These are phyloP conservation scores for Emmonsiellopsis sp. DNA, from an alignment of 2,329 filamentous ascomycete species.

Conservation along the genomic window DNA sequence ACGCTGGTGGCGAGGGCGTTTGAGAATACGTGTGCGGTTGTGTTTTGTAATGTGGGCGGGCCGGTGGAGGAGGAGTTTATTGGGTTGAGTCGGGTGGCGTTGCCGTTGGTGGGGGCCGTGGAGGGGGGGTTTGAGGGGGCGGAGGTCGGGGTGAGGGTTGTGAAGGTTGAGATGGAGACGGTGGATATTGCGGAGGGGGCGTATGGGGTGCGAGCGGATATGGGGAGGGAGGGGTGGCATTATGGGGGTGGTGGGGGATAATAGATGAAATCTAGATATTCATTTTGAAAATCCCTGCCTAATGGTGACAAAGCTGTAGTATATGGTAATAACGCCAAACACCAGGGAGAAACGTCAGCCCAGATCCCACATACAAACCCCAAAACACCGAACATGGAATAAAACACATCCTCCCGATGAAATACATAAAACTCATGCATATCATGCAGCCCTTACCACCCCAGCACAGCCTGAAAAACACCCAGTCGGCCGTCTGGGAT, in stretches of 20 bases:
- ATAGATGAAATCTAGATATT: no score
- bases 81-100: conserved; percentile 43
- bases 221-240: background rate
- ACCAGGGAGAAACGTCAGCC: no score
- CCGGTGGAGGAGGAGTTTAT: conserved; percentile 42
- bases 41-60: conserved; percentile 48
- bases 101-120: conserved; percentile 41
- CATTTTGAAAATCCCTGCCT: no score
- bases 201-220: background rate
- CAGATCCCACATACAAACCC: no score
- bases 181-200: conserved; percentile 34
- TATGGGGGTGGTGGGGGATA: background rate
- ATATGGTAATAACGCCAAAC: no score
- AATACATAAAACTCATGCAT: background rate
- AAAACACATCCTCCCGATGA: no score
- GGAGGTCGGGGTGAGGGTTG: conserved; percentile 21
- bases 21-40: conserved; percentile 47
- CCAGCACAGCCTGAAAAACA: conserved; percentile 31
- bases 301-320: no score
- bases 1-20: conserved; percentile 43
- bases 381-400: no score
- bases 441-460: background rate
- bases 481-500: conserved; percentile 42
- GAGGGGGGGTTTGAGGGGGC: conserved; percentile 39
- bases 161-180: conserved; percentile 44